Evolutionary conservation across 2,329 filamentous ascomycete species (phyloP).

Genomic region (Thelonectria blattea): DNA sequence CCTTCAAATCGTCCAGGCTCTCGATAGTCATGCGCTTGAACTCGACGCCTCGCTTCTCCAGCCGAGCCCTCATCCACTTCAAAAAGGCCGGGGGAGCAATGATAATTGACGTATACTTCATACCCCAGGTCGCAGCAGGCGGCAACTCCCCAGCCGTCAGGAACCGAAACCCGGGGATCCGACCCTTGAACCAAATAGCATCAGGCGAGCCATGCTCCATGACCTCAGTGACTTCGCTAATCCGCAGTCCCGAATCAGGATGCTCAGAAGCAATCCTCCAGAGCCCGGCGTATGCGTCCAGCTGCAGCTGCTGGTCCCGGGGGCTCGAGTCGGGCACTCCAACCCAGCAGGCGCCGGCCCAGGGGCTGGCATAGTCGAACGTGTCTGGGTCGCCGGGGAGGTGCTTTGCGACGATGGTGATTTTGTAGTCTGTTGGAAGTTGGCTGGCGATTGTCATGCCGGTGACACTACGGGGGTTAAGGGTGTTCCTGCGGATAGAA

Average conservation of each 20-base stretch:
- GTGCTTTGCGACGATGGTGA: slow-evolving; percentile 15
- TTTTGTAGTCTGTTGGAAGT: slow-evolving; percentile 5
- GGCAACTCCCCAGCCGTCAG: slow-evolving; percentile 2
- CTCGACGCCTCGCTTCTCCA: slow-evolving; percentile 1
- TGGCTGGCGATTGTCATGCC: slow-evolving; percentile 18
- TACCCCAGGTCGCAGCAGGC: background rate
- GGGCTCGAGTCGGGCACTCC: slow-evolving; percentile 5
- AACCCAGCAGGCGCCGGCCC: slow-evolving; percentile 16
- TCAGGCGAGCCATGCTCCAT: slow-evolving; percentile 7
- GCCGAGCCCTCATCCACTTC: slow-evolving; percentile 2
- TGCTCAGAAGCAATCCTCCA: slow-evolving; percentile 8
- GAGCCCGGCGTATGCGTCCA: slow-evolving; percentile 6
- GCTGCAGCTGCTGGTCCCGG: slow-evolving; percentile 17
- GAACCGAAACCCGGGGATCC: slow-evolving; percentile 10
- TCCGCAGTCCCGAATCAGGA: slow-evolving; percentile 9
- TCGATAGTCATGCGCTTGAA: background rate
- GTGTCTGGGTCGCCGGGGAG: slow-evolving; percentile 7
- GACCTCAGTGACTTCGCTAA: slow-evolving; percentile 7
- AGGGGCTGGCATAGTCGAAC: slow-evolving; percentile 3
- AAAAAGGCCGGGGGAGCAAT: slow-evolving; percentile 8
- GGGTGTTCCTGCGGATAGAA: background rate
- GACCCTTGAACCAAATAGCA: background rate
- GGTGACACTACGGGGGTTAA: background rate
- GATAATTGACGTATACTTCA: slow-evolving; percentile 12
- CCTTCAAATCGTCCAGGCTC: slow-evolving; percentile 1